Evolutionary conservation across 2,329 filamentous ascomycete genomes (phyloP).

Genomic region (Penicillium expansum): DNA sequence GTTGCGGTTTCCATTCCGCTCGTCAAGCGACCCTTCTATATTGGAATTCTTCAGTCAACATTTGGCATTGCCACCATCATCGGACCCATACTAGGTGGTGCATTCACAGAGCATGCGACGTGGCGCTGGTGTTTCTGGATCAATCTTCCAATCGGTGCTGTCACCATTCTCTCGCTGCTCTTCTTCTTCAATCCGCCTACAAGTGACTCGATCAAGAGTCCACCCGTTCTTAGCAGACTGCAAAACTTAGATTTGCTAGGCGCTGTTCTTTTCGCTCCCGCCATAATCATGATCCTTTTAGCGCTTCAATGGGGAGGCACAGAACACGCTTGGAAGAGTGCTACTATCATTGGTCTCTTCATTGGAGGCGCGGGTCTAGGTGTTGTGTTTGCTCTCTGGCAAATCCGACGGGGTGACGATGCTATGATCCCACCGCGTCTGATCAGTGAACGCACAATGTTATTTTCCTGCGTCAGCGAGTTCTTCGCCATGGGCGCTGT

Average conservation of each 20-base stretch:
- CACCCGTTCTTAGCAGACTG: not conserved
- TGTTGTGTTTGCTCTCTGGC: not conserved
- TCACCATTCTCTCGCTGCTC: not conserved
- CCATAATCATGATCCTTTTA: not conserved
- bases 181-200: not conserved
- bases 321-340: constrained; percentile 1
- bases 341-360: not conserved
- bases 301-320: constrained; percentile 2
- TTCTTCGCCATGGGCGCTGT: no score
- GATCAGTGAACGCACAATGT: not conserved
- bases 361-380: not conserved
- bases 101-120: not conserved
- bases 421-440: not conserved
- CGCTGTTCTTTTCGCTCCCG: not conserved
- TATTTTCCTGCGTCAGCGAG: no score
- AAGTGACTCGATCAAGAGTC: not conserved
- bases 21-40: not conserved
- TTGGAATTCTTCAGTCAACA: not conserved
- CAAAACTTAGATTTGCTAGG: not conserved
- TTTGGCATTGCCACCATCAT: not conserved
- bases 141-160: not conserved
- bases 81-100: not conserved
- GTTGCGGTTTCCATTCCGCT: not conserved
- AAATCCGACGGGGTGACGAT: not conserved
- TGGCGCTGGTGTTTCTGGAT: not conserved